A percentile compares a stretch with the other conserved stretches of the same genome.
Evolutionary conservation across 108 stramenopile genomes (phyloP).

Genomic region (Cyclotella baltica): DNA sequence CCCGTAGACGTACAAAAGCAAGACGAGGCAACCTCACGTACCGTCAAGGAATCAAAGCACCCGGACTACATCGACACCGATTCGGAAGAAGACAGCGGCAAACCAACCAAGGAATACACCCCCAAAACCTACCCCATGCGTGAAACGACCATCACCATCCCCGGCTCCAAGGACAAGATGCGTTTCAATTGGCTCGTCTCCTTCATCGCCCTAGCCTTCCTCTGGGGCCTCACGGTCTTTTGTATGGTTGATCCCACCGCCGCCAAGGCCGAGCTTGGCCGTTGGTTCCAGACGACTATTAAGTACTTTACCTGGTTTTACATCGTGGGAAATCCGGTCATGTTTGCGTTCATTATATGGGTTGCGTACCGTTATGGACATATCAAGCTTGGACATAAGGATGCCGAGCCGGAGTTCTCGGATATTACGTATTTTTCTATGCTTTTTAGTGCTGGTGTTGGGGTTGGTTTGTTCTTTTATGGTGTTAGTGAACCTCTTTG

Average conservation of each 20-base stretch:
- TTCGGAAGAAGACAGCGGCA: neutral
- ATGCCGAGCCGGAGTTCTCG: conserved; percentile 60
- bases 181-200: conserved; percentile 52
- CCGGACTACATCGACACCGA: neutral
- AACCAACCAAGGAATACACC: neutral
- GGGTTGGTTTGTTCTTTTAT: conserved; percentile 66
- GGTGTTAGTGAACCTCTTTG: conserved; percentile 68
- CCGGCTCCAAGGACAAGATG: conserved; percentile 5
- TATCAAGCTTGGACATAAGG: conserved; percentile 59
- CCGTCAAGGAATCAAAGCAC: neutral
- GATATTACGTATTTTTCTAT: conserved; percentile 65
- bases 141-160: conserved; percentile 5
- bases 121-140: conserved; percentile 6
- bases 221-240: conserved; percentile 58
- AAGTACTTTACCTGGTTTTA: conserved; percentile 62
- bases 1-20: too few relatives aligned
- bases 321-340: conserved; percentile 41
- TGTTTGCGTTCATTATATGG: conserved; percentile 53
- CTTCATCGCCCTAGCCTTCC: conserved; percentile 38
- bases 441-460: conserved; percentile 71
- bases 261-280: conserved; percentile 18
- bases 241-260: conserved; percentile 49
- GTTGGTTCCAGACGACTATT: conserved; percentile 16
- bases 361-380: conserved; percentile 58
- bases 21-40: neutral